Conservation (phyloP, 2,329 filamentous ascomycete genomes). For the Ophiostoma triangulosporum region DNA sequence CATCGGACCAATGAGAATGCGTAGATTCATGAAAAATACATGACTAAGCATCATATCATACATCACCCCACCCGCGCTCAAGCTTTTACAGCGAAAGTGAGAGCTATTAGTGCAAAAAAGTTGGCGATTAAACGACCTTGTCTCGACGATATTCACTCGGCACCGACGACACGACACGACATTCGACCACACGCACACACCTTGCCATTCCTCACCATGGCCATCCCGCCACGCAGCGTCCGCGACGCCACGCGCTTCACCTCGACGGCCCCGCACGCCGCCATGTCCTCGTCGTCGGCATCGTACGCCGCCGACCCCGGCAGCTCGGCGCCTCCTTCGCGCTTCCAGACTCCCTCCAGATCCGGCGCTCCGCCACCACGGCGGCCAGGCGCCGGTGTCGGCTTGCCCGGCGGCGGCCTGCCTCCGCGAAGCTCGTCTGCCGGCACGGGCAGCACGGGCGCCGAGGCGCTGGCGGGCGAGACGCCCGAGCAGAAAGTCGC, state of each 20-base stretch:
- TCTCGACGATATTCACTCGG: no score
- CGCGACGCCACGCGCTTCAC: slow-evolving; percentile 72
- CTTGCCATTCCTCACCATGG: slow-evolving; percentile 4
- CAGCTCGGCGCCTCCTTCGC: slow-evolving; percentile 5
- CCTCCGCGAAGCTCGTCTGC: neutral
- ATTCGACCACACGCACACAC: neutral
- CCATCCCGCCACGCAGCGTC: slow-evolving; percentile 44
- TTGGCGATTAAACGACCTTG: neutral
- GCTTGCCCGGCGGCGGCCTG: neutral
- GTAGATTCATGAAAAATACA: neutral
- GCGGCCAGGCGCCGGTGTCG: neutral
- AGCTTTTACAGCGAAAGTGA: neutral
- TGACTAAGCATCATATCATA: neutral
- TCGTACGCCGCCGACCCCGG: slow-evolving; percentile 9
- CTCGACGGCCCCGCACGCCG: slow-evolving; percentile 55
- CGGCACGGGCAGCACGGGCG: slow-evolving; percentile 12
- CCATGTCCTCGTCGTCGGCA: slow-evolving; percentile 20
- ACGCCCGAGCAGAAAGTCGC: slow-evolving; percentile 57
- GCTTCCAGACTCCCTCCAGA: slow-evolving; percentile 12
- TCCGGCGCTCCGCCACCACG: neutral
- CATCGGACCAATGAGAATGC: neutral
- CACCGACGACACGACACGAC: no score
- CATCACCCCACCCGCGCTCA: neutral
- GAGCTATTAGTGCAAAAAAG: neutral
- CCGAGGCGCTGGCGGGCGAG: slow-evolving; percentile 28